Conservation (phyloP, 805 yeast species). For the Yarrowia deformans region DNA sequence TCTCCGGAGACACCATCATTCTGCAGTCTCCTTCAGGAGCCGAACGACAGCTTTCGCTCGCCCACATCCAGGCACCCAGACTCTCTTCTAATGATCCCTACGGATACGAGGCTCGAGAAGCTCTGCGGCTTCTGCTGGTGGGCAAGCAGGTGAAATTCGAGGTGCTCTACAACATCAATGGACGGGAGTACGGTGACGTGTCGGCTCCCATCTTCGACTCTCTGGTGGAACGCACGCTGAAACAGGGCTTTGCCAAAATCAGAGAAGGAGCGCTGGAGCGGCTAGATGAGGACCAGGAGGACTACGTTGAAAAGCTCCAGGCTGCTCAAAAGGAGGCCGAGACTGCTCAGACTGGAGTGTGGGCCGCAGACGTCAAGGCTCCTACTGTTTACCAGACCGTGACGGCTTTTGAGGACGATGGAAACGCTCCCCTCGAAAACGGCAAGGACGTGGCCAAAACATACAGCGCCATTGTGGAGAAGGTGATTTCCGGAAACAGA, state of each 20-base stretch:
- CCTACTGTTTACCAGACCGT: constrained; percentile 37
- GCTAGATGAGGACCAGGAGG: constrained; percentile 53
- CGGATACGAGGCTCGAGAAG: constrained; percentile 68
- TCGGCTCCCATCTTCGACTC: constrained; percentile 68
- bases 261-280: constrained; percentile 58
- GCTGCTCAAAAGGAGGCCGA: constrained; percentile 58
- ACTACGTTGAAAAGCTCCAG: constrained; percentile 44
- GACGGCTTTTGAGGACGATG: constrained; percentile 8
- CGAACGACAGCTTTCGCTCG: constrained; percentile 70
- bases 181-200: constrained; percentile 74
- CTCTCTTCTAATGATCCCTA: constrained; percentile 53
- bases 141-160: constrained; percentile 69
- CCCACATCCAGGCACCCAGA: constrained; percentile 68
- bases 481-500: constrained; percentile 80
- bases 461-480: constrained; percentile 70
- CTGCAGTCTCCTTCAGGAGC: constrained; percentile 56
- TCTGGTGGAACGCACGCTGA: constrained; percentile 62
- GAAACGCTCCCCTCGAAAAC: constrained; percentile 13
- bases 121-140: constrained; percentile 64
- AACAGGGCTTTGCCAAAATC: constrained; percentile 67
- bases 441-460: constrained; percentile 51
- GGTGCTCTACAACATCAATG: constrained; percentile 59
- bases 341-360: constrained; percentile 61
- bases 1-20: constrained; percentile 74
- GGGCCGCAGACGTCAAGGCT: constrained; percentile 52